Percentiles rank a stretch among this genome's conserved stretches.
phyloP scores from a whole-genome alignment of 2,329 filamentous ascomycete species.

The Leptographium lundbergii region DNA sequence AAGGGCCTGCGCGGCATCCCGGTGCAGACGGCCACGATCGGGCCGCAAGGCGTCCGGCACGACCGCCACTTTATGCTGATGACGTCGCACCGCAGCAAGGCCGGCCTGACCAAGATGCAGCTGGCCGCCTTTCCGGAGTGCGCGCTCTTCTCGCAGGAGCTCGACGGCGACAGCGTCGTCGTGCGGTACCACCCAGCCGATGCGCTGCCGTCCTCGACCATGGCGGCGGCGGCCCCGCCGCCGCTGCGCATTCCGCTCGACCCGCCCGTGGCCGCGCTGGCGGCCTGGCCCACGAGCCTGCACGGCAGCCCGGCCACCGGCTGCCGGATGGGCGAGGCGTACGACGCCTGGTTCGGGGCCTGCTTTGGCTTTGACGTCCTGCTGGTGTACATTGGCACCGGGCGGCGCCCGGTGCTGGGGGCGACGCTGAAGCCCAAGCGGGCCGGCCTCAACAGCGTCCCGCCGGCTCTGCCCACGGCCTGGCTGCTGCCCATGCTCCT shows the following conservation, averaged over 20 bases:
- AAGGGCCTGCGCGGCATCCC: slow-evolving; percentile 55
- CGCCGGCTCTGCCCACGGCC: too few species aligned
- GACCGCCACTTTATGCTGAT: slow-evolving; percentile 63
- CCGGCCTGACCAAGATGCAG: slow-evolving; percentile 44
- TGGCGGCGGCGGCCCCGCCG: slow-evolving; percentile 19
- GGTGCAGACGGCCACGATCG: slow-evolving; percentile 39
- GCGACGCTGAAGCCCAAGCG: slow-evolving; percentile 29
- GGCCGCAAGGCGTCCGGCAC: slow-evolving; percentile 47
- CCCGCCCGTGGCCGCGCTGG: slow-evolving; percentile 33
- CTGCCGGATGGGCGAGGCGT: slow-evolving; percentile 49
- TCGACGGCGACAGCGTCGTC: slow-evolving; percentile 26
- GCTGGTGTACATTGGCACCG: slow-evolving; percentile 52
- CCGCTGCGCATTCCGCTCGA: slow-evolving; percentile 34
- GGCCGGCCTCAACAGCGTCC: background rate
- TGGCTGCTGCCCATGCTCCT: background rate
- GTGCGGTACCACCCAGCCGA: slow-evolving; percentile 27
- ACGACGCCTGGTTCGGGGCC: slow-evolving; percentile 54
- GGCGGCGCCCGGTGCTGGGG: slow-evolving; percentile 48
- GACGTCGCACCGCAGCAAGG: slow-evolving; percentile 26
- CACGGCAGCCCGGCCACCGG: slow-evolving; percentile 44
- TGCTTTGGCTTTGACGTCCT: slow-evolving; percentile 50
- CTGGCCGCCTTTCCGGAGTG: slow-evolving; percentile 44
- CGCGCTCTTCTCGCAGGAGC: slow-evolving; percentile 49
- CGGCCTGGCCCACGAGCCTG: slow-evolving; percentile 40
- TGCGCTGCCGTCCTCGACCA: slow-evolving; percentile 15